A percentile compares a stretch with the other conserved stretches of the same genome.
Evolutionary conservation across 148 eudicot species (phyloP).

Genomic region (Camellia granthamiana): DNA sequence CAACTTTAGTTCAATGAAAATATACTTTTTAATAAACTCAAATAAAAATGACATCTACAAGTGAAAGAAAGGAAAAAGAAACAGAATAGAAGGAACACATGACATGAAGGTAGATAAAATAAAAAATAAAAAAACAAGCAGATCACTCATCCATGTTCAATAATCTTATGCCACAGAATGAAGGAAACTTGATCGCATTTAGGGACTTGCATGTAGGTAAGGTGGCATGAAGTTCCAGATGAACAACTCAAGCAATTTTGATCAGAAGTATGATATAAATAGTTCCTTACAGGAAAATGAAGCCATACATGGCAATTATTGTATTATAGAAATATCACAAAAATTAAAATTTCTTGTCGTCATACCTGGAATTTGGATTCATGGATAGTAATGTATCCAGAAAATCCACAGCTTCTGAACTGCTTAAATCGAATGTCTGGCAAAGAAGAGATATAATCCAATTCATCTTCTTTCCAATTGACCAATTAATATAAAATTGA

Average conservation of each 20-base stretch:
- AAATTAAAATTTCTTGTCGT: background rate
- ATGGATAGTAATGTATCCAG: slow-evolving; percentile 74
- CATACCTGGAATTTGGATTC: slow-evolving; percentile 80
- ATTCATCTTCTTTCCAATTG: background rate
- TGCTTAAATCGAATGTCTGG: slow-evolving; percentile 57
- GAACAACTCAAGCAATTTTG: background rate
- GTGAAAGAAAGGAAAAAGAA: background rate
- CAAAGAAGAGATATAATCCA: slow-evolving; percentile 4
- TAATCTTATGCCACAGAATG: background rate
- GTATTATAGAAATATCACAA: background rate
- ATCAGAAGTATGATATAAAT: background rate
- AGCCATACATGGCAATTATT: background rate
- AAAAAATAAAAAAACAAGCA: background rate
- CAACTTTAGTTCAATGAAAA: background rate
- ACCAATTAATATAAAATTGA: background rate
- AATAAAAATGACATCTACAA: background rate
- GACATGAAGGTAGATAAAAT: background rate
- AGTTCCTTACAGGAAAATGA: background rate
- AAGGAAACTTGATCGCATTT: background rate
- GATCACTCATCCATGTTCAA: background rate
- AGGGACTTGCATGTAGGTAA: background rate
- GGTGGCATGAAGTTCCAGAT: background rate
- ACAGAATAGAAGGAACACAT: background rate
- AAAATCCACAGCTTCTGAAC: slow-evolving; percentile 66
- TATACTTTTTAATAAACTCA: background rate